Evolutionary conservation across 495 filamentous ascomycete species (phyloP).

Genomic region (Geopyxis carbonaria): DNA sequence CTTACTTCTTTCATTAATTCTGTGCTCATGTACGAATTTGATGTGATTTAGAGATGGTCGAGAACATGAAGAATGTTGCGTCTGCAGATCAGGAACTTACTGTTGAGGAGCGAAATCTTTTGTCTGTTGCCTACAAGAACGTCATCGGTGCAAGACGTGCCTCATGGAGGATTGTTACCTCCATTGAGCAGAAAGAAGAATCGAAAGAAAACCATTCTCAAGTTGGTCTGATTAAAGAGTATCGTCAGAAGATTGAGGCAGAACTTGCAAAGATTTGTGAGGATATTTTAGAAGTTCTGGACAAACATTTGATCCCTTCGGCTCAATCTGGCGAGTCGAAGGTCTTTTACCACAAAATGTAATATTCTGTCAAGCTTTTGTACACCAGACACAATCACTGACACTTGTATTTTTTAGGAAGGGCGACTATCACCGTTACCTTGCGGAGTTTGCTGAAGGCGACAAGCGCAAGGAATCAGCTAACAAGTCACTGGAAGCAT

Average conservation of each 20-base stretch:
- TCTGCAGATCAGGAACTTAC: constrained; percentile 93
- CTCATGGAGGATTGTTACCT: constrained; percentile 98
- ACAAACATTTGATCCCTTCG: constrained; percentile 89
- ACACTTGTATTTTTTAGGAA: constrained; percentile 57
- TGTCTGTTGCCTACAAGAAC: constrained; percentile 99
- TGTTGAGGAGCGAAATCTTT: constrained; percentile 97
- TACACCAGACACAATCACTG: constrained; percentile 18
- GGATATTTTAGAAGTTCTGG: constrained; percentile 92
- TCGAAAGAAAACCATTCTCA: constrained; percentile 95
- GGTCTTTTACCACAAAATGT: constrained; percentile 99
- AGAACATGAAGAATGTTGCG: constrained; percentile 99
- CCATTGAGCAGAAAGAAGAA: constrained; percentile 99
- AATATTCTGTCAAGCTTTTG: constrained; percentile 7
- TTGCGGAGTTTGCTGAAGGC: constrained; percentile 94
- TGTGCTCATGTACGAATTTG: not conserved
- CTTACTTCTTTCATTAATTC: too few relatives aligned
- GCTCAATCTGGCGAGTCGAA: constrained; percentile 96
- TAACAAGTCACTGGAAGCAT: constrained; percentile 91
- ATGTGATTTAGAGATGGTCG: constrained; percentile 76
- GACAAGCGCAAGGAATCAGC: constrained; percentile 96
- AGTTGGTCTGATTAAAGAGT: constrained; percentile 92
- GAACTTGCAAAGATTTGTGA: constrained; percentile 99
- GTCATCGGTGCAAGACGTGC: constrained; percentile 97
- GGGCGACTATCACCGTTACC: constrained; percentile 99
- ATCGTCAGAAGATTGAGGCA: constrained; percentile 97